Evolutionary conservation across 2,329 filamentous ascomycete species (phyloP).

Genomic region (Ophiocordyceps unilateralis): DNA sequence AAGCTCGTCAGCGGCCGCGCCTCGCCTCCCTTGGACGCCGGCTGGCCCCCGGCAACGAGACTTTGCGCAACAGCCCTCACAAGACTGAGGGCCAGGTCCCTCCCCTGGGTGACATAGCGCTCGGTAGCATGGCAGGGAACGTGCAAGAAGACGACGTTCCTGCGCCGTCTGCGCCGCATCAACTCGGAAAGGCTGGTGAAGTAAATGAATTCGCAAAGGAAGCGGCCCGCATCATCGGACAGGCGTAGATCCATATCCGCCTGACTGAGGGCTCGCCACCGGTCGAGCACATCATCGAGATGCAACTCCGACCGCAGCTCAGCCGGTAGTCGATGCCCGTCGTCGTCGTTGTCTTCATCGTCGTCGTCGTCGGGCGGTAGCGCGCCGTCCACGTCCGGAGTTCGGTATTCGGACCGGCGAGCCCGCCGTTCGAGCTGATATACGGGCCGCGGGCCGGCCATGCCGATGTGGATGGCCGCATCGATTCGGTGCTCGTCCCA

Average conservation of each 20-base stretch:
- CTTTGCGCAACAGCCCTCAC: conserved; percentile 37
- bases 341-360: conserved; percentile 31
- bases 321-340: too few relatives aligned
- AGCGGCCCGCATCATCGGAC: conserved; percentile 54
- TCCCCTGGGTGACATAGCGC: conserved; percentile 27
- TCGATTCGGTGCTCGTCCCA: conserved; percentile 38
- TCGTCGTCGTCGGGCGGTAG: conserved; percentile 34
- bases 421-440: conserved; percentile 58
- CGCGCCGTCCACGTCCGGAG: conserved; percentile 52
- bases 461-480: conserved; percentile 61
- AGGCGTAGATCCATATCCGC: conserved; percentile 31
- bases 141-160: conserved; percentile 51
- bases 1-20: too few relatives aligned
- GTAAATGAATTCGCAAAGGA: conserved; percentile 66
- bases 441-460: conserved; percentile 45
- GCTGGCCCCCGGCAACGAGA: too few relatives aligned
- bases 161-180: conserved; percentile 25
- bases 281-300: conserved; percentile 33
- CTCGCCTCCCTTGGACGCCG: too few relatives aligned
- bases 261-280: conserved; percentile 29
- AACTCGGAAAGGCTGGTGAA: conserved; percentile 48
- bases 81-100: conserved; percentile 33
- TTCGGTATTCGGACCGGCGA: conserved; percentile 54
- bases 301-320: conserved; percentile 41
- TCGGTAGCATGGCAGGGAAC: conserved; percentile 45